These are phyloP conservation scores for Thalassiosira exigua DNA, from an alignment of 352 stramenopile genomes.

Conservation along the genomic window DNA sequence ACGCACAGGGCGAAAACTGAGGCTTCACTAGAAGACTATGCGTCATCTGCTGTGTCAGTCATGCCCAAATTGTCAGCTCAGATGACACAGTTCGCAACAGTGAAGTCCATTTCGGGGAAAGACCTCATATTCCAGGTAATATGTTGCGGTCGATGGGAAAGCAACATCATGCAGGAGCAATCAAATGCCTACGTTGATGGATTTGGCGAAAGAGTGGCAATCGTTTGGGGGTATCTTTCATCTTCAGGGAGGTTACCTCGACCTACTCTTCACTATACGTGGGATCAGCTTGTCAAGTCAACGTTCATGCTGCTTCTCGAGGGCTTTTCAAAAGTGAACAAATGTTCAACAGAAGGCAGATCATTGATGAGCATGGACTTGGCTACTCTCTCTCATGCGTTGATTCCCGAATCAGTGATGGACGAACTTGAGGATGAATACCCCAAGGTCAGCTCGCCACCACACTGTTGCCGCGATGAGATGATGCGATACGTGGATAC, in stretches of 20 bases:
- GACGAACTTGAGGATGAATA: constrained; percentile 56
- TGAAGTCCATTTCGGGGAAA: constrained; percentile 55
- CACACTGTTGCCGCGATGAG: constrained; percentile 30
- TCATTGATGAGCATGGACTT: constrained; percentile 97
- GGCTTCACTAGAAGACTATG: constrained; percentile 36
- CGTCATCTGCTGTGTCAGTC: constrained; percentile 27
- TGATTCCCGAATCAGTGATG: constrained; percentile 63
- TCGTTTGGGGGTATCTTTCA: constrained; percentile 67
- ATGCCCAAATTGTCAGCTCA: constrained; percentile 43
- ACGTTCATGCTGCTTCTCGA: constrained; percentile 86
- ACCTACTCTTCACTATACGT: constrained; percentile 55
- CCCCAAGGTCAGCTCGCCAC: constrained; percentile 38
- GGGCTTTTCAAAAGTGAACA: constrained; percentile 89
- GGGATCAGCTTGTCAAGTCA: constrained; percentile 61
- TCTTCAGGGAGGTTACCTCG: constrained; percentile 44
- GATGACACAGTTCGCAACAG: constrained; percentile 32
- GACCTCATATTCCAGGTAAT: constrained; percentile 69
- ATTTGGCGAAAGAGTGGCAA: constrained; percentile 58
- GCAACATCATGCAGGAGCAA: constrained; percentile 69
- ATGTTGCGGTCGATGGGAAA: constrained; percentile 63
- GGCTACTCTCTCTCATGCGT: constrained; percentile 85
- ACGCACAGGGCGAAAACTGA: constrained; percentile 1
- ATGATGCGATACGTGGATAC: constrained; percentile 78
- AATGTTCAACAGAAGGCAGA: constrained; percentile 93
- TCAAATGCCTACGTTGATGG: constrained; percentile 80